These are phyloP conservation scores for Phytophthora cryptogea DNA, from an alignment of 352 stramenopile species.

Conservation along the genomic window DNA sequence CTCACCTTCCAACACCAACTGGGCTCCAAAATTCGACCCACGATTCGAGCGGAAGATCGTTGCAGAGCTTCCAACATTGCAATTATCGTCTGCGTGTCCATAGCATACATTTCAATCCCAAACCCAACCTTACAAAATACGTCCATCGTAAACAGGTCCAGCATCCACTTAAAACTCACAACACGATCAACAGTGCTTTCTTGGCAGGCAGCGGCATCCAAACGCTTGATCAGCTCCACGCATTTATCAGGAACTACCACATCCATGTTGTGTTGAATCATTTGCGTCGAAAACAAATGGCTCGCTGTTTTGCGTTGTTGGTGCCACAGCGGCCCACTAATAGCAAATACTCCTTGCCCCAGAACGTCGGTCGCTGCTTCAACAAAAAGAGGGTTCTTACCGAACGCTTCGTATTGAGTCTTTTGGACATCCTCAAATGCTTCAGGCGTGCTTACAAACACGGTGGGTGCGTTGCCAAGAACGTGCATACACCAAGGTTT, in stretches of 20 bases:
- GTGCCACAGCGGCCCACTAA: slow-evolving; percentile 38
- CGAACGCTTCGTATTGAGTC: slow-evolving; percentile 45
- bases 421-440: slow-evolving; percentile 49
- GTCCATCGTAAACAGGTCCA: slow-evolving; percentile 53
- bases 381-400: slow-evolving; percentile 38
- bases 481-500: slow-evolving; percentile 55
- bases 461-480: slow-evolving; percentile 40
- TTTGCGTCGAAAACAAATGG: slow-evolving; percentile 33
- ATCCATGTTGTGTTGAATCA: slow-evolving; percentile 35
- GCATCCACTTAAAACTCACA: slow-evolving; percentile 36
- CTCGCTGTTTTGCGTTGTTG: slow-evolving; percentile 42
- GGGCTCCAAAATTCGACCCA: slow-evolving; percentile 43
- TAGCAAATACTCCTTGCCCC: slow-evolving; percentile 41
- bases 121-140: slow-evolving; percentile 59
- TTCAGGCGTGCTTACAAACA: slow-evolving; percentile 35
- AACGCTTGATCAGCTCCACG: slow-evolving; percentile 20
- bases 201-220: slow-evolving; percentile 6
- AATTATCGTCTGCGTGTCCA: slow-evolving; percentile 25
- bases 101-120: slow-evolving; percentile 38
- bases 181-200: slow-evolving; percentile 12
- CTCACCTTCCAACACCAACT: slow-evolving; percentile 46
- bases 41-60: slow-evolving; percentile 16
- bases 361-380: slow-evolving; percentile 37
- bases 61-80: slow-evolving; percentile 30
- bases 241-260: slow-evolving; percentile 21